phyloP scores from a whole-genome alignment of 345 rosid species.

The Xanthoceras sorbifolium region DNA sequence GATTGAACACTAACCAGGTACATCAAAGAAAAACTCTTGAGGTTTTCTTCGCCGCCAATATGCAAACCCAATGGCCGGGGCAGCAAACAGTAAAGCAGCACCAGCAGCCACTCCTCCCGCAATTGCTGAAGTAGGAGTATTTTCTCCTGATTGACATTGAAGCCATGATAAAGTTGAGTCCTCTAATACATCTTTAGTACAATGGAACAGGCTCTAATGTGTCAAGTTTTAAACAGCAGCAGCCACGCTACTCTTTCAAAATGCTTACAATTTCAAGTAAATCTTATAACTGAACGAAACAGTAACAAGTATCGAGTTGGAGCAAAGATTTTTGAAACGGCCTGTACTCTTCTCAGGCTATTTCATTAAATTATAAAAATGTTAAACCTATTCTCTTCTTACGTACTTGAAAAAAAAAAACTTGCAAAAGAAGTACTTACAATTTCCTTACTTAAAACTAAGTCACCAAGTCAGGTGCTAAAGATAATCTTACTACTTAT shows the following conservation, averaged over 20 bases:
- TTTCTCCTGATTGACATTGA: conserved; percentile 8
- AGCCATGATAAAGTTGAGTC: not conserved
- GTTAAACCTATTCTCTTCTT: no score
- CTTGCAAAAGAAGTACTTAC: no score
- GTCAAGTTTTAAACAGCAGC: not conserved
- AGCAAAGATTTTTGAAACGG: no score
- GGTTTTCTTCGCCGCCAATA: conserved; percentile 26
- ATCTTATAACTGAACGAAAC: not conserved
- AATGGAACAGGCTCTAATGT: not conserved
- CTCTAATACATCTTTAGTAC: not conserved
- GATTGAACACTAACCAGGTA: conserved; percentile 8
- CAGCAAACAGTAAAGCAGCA: conserved; percentile 26
- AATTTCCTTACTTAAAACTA: no score
- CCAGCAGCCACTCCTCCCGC: conserved; percentile 28
- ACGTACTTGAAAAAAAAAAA: not conserved
- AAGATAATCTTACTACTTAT: not conserved
- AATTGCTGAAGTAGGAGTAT: conserved; percentile 21
- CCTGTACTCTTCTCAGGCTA: no score
- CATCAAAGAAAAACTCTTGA: conserved; percentile 24
- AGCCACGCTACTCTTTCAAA: not conserved
- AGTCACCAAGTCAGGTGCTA: not conserved
- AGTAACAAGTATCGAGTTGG: no score
- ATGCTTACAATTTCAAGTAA: not conserved
- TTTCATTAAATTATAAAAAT: no score
- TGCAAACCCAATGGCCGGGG: conserved; percentile 22